A percentile compares a stretch with the other conserved stretches of the same genome.
Evolutionary conservation across 345 rosid species (phyloP).

Genomic region (Citrus reticulata): DNA sequence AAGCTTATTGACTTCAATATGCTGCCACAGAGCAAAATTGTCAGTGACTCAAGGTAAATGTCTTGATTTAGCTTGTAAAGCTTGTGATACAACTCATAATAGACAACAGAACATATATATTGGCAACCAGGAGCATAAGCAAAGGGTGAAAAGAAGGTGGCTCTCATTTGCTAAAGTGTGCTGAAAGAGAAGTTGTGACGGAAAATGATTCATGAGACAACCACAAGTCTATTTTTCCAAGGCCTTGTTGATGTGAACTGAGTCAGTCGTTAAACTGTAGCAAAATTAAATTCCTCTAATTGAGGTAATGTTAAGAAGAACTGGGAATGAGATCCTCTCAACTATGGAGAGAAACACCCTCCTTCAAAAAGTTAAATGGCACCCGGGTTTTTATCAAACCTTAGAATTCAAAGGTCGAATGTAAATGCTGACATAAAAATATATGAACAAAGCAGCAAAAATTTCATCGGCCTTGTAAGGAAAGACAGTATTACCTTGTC

Average conservation of each 20-base stretch:
- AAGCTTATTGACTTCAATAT: conserved; percentile 87
- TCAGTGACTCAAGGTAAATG: background rate
- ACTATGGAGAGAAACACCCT: background rate
- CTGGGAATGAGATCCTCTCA: background rate
- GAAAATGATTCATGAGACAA: background rate
- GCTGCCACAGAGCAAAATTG: conserved; percentile 39
- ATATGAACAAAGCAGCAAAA: background rate
- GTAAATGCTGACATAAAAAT: background rate
- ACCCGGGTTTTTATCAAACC: background rate
- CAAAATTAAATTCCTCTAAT: background rate
- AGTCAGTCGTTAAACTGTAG: background rate
- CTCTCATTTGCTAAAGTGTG: background rate
- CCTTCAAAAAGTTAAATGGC: background rate
- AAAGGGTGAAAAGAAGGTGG: background rate
- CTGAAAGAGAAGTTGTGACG: background rate
- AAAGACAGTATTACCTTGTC: conserved; percentile 54
- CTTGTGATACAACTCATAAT: background rate
- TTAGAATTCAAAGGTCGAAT: background rate
- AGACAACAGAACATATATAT: background rate
- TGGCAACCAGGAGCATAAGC: background rate
- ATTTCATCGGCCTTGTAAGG: background rate
- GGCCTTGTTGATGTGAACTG: background rate
- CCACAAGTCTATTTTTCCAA: background rate
- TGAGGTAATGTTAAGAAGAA: background rate
- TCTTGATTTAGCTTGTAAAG: background rate